These are phyloP conservation scores for Bombardia bombarda DNA, from an alignment of 495 filamentous ascomycete species.

Conservation along the genomic window DNA sequence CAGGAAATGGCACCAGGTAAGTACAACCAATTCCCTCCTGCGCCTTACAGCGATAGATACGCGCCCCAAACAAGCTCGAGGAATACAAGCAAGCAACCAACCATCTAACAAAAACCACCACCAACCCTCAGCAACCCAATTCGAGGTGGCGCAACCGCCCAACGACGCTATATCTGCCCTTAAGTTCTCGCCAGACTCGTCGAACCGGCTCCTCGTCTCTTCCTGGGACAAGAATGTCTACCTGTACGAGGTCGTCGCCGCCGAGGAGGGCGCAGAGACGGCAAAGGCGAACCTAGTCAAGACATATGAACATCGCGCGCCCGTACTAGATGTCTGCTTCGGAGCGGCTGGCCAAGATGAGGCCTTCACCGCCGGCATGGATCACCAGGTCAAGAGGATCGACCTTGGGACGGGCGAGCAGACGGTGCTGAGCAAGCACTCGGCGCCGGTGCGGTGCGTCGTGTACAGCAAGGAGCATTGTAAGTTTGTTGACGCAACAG, in stretches of 20 bases:
- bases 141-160: conserved; percentile 69
- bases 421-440: conserved; percentile 69
- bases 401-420: conserved; percentile 64
- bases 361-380: conserved; percentile 77
- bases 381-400: conserved; percentile 77
- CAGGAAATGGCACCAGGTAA: conserved; percentile 37
- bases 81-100: too few relatives aligned
- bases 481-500: too few relatives aligned
- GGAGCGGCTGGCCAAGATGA: conserved; percentile 70
- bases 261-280: too few relatives aligned
- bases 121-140: conserved; percentile 50
- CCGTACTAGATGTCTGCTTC: conserved; percentile 87
- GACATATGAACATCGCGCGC: conserved; percentile 74
- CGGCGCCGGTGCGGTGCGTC: conserved; percentile 69
- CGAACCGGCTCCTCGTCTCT: conserved; percentile 70
- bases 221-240: conserved; percentile 95
- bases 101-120: conserved; percentile 1
- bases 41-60: too few relatives aligned
- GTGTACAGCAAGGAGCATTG: conserved; percentile 71
- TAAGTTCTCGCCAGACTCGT: conserved; percentile 64
- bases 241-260: conserved; percentile 64
- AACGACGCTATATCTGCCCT: conserved; percentile 80
- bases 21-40: too few relatives aligned
- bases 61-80: too few relatives aligned
- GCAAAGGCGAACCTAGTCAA: conserved; percentile 54